phyloP scores from a whole-genome alignment of 106 monocot genomes.

The Triglochin maritima region DNA sequence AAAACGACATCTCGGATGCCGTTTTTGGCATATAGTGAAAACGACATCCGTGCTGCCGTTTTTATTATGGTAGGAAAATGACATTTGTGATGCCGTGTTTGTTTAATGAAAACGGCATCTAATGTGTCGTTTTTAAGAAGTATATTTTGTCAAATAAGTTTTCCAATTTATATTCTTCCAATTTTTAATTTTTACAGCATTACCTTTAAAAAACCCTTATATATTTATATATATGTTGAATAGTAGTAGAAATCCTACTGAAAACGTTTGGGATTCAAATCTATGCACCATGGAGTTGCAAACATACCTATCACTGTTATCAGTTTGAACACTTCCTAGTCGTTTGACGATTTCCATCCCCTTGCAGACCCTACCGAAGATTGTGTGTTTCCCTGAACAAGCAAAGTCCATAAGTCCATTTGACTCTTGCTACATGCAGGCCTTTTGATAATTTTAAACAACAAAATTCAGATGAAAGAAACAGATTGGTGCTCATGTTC shows the following conservation, averaged over 20 bases:
- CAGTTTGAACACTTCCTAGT: constrained; percentile 91
- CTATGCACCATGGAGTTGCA: not conserved
- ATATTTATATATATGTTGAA: not conserved
- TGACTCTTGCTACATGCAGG: not conserved
- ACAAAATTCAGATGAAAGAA: not conserved
- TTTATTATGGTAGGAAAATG: too few species aligned
- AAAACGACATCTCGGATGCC: too few species aligned
- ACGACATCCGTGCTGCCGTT: too few species aligned
- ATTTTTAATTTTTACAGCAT: too few species aligned
- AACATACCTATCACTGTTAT: constrained; percentile 70
- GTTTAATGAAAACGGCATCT: not conserved
- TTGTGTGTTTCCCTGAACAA: constrained; percentile 72
- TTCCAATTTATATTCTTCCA: too few species aligned
- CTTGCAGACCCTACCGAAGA: constrained; percentile 72
- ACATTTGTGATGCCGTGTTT: too few species aligned
- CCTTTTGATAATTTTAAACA: not conserved
- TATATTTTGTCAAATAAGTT: not conserved
- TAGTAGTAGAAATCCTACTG: not conserved
- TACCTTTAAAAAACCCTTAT: too few species aligned
- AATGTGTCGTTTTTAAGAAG: not conserved
- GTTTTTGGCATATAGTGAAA: too few species aligned
- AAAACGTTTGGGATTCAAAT: not conserved
- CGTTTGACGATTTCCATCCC: constrained; percentile 88
- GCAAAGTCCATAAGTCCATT: not conserved
- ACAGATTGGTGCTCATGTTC: not conserved